These are phyloP conservation scores for Salix purpurea DNA, from an alignment of 345 rosid species.

Conservation along the genomic window DNA sequence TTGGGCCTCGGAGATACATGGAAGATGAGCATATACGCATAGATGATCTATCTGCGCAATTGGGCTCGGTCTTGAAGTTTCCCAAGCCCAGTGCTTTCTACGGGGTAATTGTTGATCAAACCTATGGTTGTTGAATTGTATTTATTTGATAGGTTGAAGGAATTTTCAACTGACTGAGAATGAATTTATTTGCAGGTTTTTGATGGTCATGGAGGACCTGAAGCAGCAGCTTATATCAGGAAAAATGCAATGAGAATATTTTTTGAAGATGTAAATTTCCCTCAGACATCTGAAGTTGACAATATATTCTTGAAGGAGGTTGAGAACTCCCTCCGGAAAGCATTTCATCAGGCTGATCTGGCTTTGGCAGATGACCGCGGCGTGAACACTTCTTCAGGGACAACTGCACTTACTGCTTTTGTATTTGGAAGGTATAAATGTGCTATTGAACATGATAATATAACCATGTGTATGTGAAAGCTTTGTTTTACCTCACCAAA, in stretches of 20 bases:
- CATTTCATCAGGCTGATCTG: slow-evolving; percentile 68
- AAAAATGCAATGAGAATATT: slow-evolving; percentile 46
- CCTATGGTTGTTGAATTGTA: neutral
- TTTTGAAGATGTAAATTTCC: slow-evolving; percentile 59
- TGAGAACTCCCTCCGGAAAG: slow-evolving; percentile 44
- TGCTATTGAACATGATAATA: neutral
- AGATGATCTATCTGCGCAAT: slow-evolving; percentile 48
- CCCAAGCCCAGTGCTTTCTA: slow-evolving; percentile 61
- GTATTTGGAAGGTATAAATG: slow-evolving; percentile 57
- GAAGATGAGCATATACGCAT: slow-evolving; percentile 63
- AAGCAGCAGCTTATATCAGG: slow-evolving; percentile 57
- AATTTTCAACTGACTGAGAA: slow-evolving; percentile 2
- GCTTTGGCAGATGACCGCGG: slow-evolving; percentile 59
- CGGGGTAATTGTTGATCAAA: slow-evolving; percentile 40
- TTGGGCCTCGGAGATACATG: slow-evolving; percentile 57
- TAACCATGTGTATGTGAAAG: neutral
- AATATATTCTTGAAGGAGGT: slow-evolving; percentile 45
- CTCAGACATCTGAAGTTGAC: slow-evolving; percentile 48
- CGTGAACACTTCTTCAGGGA: slow-evolving; percentile 71
- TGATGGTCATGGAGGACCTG: slow-evolving; percentile 96
- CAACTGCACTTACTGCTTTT: slow-evolving; percentile 75
- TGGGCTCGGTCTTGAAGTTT: slow-evolving; percentile 42
- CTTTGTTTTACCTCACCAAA: neutral
- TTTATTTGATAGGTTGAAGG: neutral
- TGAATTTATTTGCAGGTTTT: slow-evolving; percentile 42